These are phyloP conservation scores for Ophiognomonia clavigignenti-juglandacearum DNA, from an alignment of 2,329 filamentous ascomycete species.

Conservation along the genomic window DNA sequence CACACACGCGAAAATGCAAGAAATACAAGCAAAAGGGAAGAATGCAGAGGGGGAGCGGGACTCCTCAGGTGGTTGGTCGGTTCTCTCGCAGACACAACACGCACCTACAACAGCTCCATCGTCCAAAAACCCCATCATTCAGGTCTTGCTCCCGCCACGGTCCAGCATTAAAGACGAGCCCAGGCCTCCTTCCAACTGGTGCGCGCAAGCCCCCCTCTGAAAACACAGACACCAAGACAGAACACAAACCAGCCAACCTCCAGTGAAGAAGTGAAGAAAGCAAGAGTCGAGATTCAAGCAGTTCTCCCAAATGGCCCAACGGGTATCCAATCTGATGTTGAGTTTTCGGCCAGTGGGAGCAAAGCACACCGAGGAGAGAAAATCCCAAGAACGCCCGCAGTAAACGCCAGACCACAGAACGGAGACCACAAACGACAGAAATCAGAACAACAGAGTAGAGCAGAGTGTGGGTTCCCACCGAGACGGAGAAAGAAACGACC, in stretches of 20 bases:
- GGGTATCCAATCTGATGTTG: constrained; percentile 13
- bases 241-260: constrained; percentile 13
- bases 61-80: constrained; percentile 4
- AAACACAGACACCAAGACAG: constrained; percentile 6
- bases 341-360: constrained; percentile 10
- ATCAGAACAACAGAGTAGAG: constrained; percentile 8
- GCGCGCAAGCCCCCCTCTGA: neutral
- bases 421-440: constrained; percentile 9
- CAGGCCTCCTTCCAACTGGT: constrained; percentile 4
- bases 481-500: constrained; percentile 12
- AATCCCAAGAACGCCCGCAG: constrained; percentile 13
- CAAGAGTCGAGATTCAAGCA: constrained; percentile 10
- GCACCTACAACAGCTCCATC: constrained; percentile 8
- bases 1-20: constrained; percentile 4
- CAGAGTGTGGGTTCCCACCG: constrained; percentile 5
- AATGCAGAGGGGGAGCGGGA: constrained; percentile 5
- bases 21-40: neutral
- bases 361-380: constrained; percentile 9
- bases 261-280: constrained; percentile 16
- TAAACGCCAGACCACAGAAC: constrained; percentile 4
- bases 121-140: constrained; percentile 6
- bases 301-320: constrained; percentile 16
- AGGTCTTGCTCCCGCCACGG: constrained; percentile 6
- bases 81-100: constrained; percentile 2
- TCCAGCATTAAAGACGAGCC: constrained; percentile 12